Percentiles rank a stretch among this genome's conserved stretches.
These are phyloP conservation scores for Mycena indigotica DNA, from an alignment of 768 basidiomycete genomes.

Conservation along the genomic window DNA sequence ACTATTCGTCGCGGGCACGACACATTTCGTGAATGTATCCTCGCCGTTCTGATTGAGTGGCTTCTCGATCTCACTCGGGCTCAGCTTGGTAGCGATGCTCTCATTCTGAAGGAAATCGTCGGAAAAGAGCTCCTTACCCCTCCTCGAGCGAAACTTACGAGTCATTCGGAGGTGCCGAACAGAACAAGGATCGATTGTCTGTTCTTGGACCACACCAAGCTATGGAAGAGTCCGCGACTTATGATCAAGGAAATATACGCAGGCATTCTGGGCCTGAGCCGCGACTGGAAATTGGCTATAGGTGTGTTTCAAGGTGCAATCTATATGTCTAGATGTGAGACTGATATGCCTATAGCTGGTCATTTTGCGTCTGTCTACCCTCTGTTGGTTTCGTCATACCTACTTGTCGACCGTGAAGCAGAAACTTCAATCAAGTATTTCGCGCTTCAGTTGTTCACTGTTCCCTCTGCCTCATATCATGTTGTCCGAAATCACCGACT, in stretches of 20 bases:
- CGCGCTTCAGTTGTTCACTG: conserved; percentile 89
- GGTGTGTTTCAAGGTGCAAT: conserved; percentile 50
- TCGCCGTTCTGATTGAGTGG: conserved; percentile 84
- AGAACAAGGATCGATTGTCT: conserved; percentile 72
- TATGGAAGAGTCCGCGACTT: conserved; percentile 84
- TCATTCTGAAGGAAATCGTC: conserved; percentile 72
- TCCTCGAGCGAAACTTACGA: conserved; percentile 51
- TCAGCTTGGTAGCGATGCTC: conserved; percentile 64
- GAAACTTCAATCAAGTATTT: conserved; percentile 96
- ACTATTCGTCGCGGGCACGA: conserved; percentile 87
- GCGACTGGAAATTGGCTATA: conserved; percentile 73
- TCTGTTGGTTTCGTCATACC: conserved; percentile 85
- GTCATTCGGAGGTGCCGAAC: conserved; percentile 48
- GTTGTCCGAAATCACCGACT: conserved; percentile 76
- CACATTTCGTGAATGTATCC: conserved; percentile 86
- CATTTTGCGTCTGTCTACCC: conserved; percentile 87
- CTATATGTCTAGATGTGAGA: not conserved
- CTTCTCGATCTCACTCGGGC: conserved; percentile 77
- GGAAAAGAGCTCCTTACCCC: conserved; percentile 68
- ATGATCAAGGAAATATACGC: conserved; percentile 84
- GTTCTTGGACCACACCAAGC: conserved; percentile 77
- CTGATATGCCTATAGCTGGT: conserved; percentile 51
- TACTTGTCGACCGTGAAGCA: conserved; percentile 89
- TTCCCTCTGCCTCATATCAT: conserved; percentile 80
- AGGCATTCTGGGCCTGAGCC: conserved; percentile 68